These are phyloP conservation scores for Candida tallmaniae DNA, from an alignment of 805 yeast species.

Conservation along the genomic window DNA sequence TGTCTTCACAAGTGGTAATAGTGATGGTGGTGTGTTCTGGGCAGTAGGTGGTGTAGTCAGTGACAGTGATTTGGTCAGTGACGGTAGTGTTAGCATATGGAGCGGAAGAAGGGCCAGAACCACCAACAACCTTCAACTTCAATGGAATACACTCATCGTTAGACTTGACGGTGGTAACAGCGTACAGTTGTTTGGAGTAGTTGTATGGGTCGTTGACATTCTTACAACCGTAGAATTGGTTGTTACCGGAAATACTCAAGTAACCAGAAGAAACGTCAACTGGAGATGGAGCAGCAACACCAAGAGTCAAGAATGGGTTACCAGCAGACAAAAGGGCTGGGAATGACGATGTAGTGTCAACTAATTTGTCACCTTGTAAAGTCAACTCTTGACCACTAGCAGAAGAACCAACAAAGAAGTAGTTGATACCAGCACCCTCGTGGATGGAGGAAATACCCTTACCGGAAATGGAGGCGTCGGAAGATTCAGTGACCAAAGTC, in stretches of 20 bases:
- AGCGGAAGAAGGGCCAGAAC: constrained; percentile 12
- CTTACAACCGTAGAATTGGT: constrained; percentile 21
- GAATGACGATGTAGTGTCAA: neutral
- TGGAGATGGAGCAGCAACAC: constrained; percentile 1
- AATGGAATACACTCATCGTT: constrained; percentile 7
- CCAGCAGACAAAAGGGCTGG: constrained; percentile 1
- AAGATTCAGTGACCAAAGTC: constrained; percentile 20
- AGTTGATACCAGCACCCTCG: constrained; percentile 45
- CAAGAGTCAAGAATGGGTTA: constrained; percentile 4
- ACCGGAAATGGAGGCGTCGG: constrained; percentile 21
- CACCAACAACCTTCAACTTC: constrained; percentile 8
- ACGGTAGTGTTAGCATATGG: constrained; percentile 24
- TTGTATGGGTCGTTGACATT: constrained; percentile 26
- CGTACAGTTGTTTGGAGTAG: constrained; percentile 17
- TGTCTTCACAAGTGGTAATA: constrained; percentile 26
- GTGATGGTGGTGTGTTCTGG: constrained; percentile 31
- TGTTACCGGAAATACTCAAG: constrained; percentile 14
- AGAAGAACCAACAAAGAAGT: constrained; percentile 27
- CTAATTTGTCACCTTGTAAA: neutral
- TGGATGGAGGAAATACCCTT: constrained; percentile 26
- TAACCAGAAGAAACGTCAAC: constrained; percentile 13
- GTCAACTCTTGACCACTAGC: constrained; percentile 15
- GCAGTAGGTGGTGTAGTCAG: constrained; percentile 36
- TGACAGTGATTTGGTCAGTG: constrained; percentile 22
- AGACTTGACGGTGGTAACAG: constrained; percentile 8